phyloP scores from a whole-genome alignment of 2,329 filamentous ascomycete genomes.

The Alternaria brassicae region DNA sequence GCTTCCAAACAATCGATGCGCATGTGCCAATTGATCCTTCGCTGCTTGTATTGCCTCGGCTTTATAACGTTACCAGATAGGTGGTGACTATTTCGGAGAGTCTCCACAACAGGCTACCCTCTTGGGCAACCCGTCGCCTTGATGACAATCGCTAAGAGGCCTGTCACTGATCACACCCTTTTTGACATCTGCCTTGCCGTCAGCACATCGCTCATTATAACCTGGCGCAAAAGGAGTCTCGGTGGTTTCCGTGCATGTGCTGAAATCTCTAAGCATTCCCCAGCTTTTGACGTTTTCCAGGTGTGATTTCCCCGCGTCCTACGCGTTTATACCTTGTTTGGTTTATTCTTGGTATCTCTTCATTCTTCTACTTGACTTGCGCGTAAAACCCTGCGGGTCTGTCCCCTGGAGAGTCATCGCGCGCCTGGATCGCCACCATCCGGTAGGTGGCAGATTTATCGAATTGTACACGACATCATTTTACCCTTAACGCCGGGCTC shows the following conservation, averaged over 20 bases:
- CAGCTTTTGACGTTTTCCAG: constrained; percentile 19
- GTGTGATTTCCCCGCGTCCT: constrained; percentile 41
- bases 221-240: constrained; percentile 23
- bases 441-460: background rate
- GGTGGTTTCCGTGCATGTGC: constrained; percentile 36
- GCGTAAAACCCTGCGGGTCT: background rate
- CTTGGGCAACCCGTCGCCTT: constrained; percentile 25
- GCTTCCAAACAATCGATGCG: constrained; percentile 11
- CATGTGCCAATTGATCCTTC: constrained; percentile 30
- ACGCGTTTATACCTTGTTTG: constrained; percentile 18
- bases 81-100: constrained; percentile 44
- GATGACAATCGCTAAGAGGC: constrained; percentile 11
- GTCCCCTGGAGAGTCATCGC: background rate
- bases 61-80: constrained; percentile 17
- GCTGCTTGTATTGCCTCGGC: constrained; percentile 29
- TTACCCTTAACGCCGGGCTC: constrained; percentile 5
- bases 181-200: constrained; percentile 24
- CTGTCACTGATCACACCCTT: constrained; percentile 39
- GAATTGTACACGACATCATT: background rate
- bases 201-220: constrained; percentile 28
- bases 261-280: constrained; percentile 24
- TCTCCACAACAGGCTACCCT: constrained; percentile 37
- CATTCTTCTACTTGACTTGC: constrained; percentile 6
- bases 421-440: background rate
- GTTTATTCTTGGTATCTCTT: constrained; percentile 7